These are phyloP conservation scores for Penicillium lividum DNA, from an alignment of 495 filamentous ascomycete genomes.

Conservation along the genomic window DNA sequence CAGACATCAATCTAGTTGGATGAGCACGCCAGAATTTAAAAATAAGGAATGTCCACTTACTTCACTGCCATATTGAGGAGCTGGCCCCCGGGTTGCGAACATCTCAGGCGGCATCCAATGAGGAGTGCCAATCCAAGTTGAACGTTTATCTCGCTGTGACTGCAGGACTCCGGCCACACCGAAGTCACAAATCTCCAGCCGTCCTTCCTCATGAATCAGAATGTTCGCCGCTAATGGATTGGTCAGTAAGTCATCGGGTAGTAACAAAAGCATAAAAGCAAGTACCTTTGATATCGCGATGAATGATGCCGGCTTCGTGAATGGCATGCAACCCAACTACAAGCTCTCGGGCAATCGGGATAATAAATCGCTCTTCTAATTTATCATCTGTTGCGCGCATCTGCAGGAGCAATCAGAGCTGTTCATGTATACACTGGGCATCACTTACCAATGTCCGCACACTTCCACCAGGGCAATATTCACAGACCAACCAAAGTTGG, in stretches of 20 bases:
- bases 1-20: conserved; percentile 77
- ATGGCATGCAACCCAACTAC: conserved; percentile 82
- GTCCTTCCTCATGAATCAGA: conserved; percentile 82
- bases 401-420: conserved; percentile 23
- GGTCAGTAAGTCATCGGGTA: background rate
- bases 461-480: conserved; percentile 94
- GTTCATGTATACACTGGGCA: background rate
- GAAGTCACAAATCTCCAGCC: conserved; percentile 91
- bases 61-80: conserved; percentile 60
- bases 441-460: conserved; percentile 76
- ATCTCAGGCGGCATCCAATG: conserved; percentile 98
- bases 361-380: conserved; percentile 87
- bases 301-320: conserved; percentile 89
- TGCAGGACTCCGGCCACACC: conserved; percentile 89
- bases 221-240: conserved; percentile 73
- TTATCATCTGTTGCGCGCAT: conserved; percentile 64
- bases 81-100: conserved; percentile 48
- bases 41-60: conserved; percentile 18
- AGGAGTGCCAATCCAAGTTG: conserved; percentile 91
- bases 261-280: background rate
- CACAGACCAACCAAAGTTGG: conserved; percentile 92
- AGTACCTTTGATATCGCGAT: conserved; percentile 90
- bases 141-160: conserved; percentile 78
- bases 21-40: conserved; percentile 18
- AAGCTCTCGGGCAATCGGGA: conserved; percentile 84